These are phyloP conservation scores for Rhodotorula sp. DNA, from an alignment of 1,284 basidiomycete genomes.

Conservation along the genomic window DNA sequence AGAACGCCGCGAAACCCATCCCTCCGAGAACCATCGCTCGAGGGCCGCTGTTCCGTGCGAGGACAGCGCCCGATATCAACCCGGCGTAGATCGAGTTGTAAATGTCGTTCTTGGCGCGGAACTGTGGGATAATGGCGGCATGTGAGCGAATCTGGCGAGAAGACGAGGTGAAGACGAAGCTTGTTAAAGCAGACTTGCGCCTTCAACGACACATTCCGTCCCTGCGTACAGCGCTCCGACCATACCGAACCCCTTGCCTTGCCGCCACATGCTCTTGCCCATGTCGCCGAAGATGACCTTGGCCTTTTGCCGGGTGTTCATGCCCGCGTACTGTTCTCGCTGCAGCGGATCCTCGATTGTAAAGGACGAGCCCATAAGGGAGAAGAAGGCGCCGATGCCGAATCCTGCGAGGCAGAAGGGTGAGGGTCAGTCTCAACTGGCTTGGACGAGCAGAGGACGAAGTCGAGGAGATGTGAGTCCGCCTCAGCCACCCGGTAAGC, in stretches of 20 bases:
- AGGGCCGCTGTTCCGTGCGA: constrained; percentile 74
- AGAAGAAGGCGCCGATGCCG: constrained; percentile 90
- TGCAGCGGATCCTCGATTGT: constrained; percentile 87
- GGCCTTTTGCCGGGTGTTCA: constrained; percentile 69
- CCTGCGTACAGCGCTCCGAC: constrained; percentile 91
- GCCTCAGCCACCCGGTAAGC: too few species aligned
- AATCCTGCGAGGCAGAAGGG: constrained; percentile 60
- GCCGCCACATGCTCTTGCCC: constrained; percentile 86
- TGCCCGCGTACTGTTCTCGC: constrained; percentile 50
- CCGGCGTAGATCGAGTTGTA: constrained; percentile 63
- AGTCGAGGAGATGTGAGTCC: background rate
- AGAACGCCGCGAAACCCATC: constrained; percentile 85
- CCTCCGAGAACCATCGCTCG: constrained; percentile 71
- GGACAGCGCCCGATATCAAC: constrained; percentile 50
- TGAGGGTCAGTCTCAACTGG: too few species aligned
- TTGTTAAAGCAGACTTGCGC: constrained; percentile 60
- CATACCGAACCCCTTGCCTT: constrained; percentile 89
- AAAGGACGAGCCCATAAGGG: constrained; percentile 91
- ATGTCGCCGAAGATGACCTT: constrained; percentile 88
- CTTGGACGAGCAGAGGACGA: background rate
- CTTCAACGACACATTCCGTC: constrained; percentile 93
- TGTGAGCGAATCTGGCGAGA: background rate
- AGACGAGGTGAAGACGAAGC: background rate
- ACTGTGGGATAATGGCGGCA: constrained; percentile 55
- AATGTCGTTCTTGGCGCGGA: constrained; percentile 92